Percentiles rank a stretch among this genome's conserved stretches.
Evolutionary conservation across 441 rosid genomes (phyloP).

Genomic region (Adansonia gregorii): DNA sequence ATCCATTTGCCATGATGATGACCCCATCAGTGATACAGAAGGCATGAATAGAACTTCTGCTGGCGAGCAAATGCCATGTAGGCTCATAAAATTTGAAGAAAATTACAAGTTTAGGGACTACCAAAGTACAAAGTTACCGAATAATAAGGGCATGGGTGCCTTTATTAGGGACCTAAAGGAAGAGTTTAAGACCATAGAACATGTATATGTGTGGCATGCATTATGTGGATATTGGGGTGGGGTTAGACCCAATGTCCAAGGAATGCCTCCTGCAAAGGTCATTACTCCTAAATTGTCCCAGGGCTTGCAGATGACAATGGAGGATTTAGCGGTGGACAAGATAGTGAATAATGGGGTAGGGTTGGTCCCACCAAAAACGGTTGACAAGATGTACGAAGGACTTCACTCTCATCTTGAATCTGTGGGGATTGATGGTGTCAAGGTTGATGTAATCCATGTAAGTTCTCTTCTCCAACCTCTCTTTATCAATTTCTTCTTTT

Average conservation of each 20-base stretch:
- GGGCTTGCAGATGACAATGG: constrained; percentile 69
- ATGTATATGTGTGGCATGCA: constrained; percentile 89
- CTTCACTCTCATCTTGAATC: constrained; percentile 64
- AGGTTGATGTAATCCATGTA: constrained; percentile 88
- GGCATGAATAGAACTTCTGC: constrained; percentile 67
- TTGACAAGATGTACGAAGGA: constrained; percentile 61
- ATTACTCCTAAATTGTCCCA: constrained; percentile 55
- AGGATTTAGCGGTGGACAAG: constrained; percentile 86
- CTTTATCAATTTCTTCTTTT: no score
- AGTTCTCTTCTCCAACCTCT: constrained; percentile 28
- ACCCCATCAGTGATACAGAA: constrained; percentile 58
- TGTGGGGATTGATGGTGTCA: constrained; percentile 81
- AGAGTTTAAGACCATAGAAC: constrained; percentile 67
- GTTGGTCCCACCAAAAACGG: constrained; percentile 67
- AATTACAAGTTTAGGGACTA: constrained; percentile 76
- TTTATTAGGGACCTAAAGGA: constrained; percentile 74
- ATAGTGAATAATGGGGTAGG: constrained; percentile 66
- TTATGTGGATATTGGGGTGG: constrained; percentile 95
- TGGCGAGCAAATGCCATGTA: constrained; percentile 85
- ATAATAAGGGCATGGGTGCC: constrained; percentile 65
- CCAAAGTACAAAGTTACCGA: constrained; percentile 39
- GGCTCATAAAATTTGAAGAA: constrained; percentile 72
- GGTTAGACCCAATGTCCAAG: constrained; percentile 63
- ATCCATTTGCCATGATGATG: constrained; percentile 65
- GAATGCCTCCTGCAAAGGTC: constrained; percentile 50